Evolutionary conservation across 371 early-diverging fungal genomes (phyloP).

Genomic region (Phascolomyces articulosus): DNA sequence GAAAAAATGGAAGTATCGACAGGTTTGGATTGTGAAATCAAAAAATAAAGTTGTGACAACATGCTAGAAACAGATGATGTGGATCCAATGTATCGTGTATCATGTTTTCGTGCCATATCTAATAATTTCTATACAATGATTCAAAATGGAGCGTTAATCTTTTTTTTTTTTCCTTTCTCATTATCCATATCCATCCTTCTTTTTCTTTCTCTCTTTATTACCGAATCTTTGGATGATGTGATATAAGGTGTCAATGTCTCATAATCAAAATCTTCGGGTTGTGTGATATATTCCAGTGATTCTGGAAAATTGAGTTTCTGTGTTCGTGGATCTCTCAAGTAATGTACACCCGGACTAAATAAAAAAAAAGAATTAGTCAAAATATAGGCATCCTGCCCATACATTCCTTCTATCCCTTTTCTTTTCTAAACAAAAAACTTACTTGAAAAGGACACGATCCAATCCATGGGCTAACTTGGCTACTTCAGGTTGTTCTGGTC

Average conservation of each 20-base stretch:
- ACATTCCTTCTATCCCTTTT: neutral
- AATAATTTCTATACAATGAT: slow-evolving; percentile 38
- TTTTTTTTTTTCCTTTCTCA: neutral
- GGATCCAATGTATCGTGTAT: slow-evolving; percentile 74
- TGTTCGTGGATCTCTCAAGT: slow-evolving; percentile 80
- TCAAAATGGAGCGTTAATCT: neutral
- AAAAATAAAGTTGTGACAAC: slow-evolving; percentile 81
- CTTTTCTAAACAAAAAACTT: slow-evolving; percentile 18
- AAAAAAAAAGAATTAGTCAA: neutral
- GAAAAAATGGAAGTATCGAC: slow-evolving; percentile 69
- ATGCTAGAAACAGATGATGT: slow-evolving; percentile 87
- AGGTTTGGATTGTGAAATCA: slow-evolving; percentile 69
- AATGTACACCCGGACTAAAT: slow-evolving; percentile 82
- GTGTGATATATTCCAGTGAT: slow-evolving; percentile 75
- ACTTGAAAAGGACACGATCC: slow-evolving; percentile 83
- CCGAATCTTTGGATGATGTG: slow-evolving; percentile 78
- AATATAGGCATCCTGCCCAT: neutral
- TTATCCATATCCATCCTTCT: neutral
- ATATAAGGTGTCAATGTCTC: slow-evolving; percentile 77
- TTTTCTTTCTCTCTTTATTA: slow-evolving; percentile 10
- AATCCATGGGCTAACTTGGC: slow-evolving; percentile 76
- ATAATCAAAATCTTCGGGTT: slow-evolving; percentile 81
- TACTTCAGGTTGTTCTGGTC: slow-evolving; percentile 18
- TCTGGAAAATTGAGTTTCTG: slow-evolving; percentile 81
- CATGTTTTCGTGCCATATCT: slow-evolving; percentile 44